Conservation (phyloP, 495 filamentous ascomycete species). For the Xylaria castorea region DNA sequence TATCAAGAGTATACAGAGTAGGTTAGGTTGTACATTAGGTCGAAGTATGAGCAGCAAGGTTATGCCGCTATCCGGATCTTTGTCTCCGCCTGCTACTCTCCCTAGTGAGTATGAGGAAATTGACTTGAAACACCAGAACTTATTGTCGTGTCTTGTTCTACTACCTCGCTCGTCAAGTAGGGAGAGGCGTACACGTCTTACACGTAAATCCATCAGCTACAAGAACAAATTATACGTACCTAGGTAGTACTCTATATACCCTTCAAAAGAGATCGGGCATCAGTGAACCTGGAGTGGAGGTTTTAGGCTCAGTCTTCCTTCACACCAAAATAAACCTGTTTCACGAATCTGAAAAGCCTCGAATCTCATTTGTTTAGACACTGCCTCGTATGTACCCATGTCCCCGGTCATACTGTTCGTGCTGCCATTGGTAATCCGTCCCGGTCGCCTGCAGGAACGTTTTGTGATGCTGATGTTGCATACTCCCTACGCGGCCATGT, state of each 20-base stretch:
- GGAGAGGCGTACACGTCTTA: background rate
- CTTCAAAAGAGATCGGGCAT: background rate
- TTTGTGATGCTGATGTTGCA: background rate
- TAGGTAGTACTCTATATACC: background rate
- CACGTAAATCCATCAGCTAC: background rate
- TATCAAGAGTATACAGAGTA: no score
- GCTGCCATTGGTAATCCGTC: background rate
- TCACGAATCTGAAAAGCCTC: background rate
- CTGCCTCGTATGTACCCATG: background rate
- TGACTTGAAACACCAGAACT: background rate
- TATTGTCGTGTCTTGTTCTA: background rate
- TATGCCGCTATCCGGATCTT: background rate
- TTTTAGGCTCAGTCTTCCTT: background rate
- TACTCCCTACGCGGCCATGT: background rate
- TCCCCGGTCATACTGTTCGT: background rate
- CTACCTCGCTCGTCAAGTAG: background rate
- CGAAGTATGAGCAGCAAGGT: background rate
- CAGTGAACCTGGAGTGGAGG: no score
- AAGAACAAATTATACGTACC: background rate
- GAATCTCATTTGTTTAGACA: background rate
- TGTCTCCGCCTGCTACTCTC: background rate
- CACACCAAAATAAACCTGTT: background rate
- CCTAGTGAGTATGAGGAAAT: no score
- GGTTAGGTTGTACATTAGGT: background rate
- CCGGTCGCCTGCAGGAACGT: background rate